Conservation (phyloP, 1,284 basidiomycete species). For the Cryptococcus jaspeensis region DNA sequence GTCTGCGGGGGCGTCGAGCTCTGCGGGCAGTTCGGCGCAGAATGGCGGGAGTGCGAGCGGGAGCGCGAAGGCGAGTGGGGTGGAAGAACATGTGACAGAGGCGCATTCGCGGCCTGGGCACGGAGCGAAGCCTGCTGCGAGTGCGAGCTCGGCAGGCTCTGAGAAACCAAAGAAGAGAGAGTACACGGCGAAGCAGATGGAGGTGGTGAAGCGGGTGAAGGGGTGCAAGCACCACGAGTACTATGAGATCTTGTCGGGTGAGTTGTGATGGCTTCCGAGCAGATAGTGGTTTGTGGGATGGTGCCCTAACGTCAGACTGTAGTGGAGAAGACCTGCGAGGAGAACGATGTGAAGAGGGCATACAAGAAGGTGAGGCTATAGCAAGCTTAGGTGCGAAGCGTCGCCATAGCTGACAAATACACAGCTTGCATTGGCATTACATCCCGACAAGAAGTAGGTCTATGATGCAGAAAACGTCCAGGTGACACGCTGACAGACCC, state of each 20-base stretch:
- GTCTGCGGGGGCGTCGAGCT: background rate
- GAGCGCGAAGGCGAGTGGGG: constrained; percentile 45
- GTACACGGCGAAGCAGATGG: constrained; percentile 80
- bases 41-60: constrained; percentile 12
- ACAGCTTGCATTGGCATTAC: constrained; percentile 85
- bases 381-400: too few relatives aligned
- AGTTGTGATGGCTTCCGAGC: constrained; percentile 15
- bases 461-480: background rate
- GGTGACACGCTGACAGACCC: constrained; percentile 10
- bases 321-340: constrained; percentile 81
- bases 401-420: background rate
- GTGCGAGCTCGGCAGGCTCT: constrained; percentile 5
- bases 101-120: constrained; percentile 28
- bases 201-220: constrained; percentile 82
- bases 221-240: constrained; percentile 85
- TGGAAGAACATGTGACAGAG: constrained; percentile 49
- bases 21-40: background rate
- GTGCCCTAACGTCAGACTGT: background rate
- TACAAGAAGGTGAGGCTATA: constrained; percentile 86
- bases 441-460: constrained; percentile 86
- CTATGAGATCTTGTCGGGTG: constrained; percentile 79
- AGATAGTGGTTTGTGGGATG: background rate
- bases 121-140: constrained; percentile 2
- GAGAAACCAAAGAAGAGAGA: constrained; percentile 63
- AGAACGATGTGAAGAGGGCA: constrained; percentile 90